Conservation (phyloP, 1,284 basidiomycete species). For the Boletus calvinii region DNA sequence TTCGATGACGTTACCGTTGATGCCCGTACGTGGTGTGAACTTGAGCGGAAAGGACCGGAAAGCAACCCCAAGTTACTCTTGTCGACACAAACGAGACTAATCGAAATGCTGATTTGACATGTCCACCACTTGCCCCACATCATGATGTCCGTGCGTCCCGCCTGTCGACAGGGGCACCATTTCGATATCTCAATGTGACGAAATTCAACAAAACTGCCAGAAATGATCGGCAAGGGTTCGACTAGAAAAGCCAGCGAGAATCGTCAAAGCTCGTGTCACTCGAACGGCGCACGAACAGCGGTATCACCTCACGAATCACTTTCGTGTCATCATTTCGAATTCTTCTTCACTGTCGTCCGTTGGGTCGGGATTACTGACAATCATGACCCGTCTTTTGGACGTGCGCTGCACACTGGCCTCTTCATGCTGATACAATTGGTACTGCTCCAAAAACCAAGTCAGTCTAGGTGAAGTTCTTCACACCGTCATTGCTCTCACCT, state of each 20-base stretch:
- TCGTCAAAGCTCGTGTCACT: background rate
- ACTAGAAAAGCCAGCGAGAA: background rate
- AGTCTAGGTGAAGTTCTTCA: conserved; percentile 6
- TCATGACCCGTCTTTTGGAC: conserved; percentile 27
- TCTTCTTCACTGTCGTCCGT: conserved; percentile 30
- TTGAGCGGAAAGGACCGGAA: conserved; percentile 31
- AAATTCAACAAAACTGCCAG: no score
- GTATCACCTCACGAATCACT: conserved; percentile 6
- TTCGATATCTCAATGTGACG: background rate
- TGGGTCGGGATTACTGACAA: conserved; percentile 32
- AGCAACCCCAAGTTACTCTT: background rate
- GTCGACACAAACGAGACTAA: background rate
- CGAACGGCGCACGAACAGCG: background rate
- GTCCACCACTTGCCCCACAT: background rate
- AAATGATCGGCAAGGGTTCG: background rate
- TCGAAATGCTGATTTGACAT: background rate
- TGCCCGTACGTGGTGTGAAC: conserved; percentile 27
- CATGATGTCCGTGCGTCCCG: no score
- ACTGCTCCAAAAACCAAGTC: conserved; percentile 13
- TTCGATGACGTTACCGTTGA: conserved; percentile 29
- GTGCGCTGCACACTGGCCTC: conserved; percentile 18
- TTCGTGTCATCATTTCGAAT: conserved; percentile 18
- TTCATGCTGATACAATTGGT: conserved; percentile 17
- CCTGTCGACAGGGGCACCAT: background rate
- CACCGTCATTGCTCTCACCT: conserved; percentile 15